Percentiles rank a stretch among this genome's conserved stretches.
Evolutionary conservation across 352 stramenopile species (phyloP).

Genomic region (Thraustotheca clavata): DNA sequence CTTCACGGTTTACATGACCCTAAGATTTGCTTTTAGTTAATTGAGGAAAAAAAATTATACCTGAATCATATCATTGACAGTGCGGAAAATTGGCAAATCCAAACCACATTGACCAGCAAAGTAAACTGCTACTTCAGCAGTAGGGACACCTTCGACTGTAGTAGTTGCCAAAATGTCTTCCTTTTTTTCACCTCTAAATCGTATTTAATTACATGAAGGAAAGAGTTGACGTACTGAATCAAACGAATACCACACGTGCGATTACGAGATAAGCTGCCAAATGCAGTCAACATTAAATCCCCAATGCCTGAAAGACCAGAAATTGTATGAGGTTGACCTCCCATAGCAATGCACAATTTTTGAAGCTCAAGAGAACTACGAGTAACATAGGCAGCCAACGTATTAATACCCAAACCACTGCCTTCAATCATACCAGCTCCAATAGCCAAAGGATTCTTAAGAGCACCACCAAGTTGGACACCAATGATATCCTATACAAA

Average conservation of each 20-base stretch:
- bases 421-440: slow-evolving; percentile 96
- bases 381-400: slow-evolving; percentile 91
- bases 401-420: slow-evolving; percentile 94
- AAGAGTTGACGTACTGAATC: slow-evolving; percentile 82
- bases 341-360: slow-evolving; percentile 92
- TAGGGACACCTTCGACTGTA: slow-evolving; percentile 94
- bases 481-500: slow-evolving; percentile 87
- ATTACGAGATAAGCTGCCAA: slow-evolving; percentile 94
- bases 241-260: slow-evolving; percentile 91
- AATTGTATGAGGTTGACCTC: slow-evolving; percentile 91
- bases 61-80: slow-evolving; percentile 81
- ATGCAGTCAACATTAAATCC: slow-evolving; percentile 96
- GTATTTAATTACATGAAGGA: not conserved
- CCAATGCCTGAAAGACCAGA: slow-evolving; percentile 88
- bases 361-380: slow-evolving; percentile 94
- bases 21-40: not conserved
- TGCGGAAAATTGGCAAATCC: slow-evolving; percentile 87
- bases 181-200: slow-evolving; percentile 53
- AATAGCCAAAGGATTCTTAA: slow-evolving; percentile 98
- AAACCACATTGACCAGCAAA: slow-evolving; percentile 87
- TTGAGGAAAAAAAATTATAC: slow-evolving; percentile 6
- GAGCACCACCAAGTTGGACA: slow-evolving; percentile 93
- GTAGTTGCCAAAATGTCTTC: slow-evolving; percentile 89
- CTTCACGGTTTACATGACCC: slow-evolving; percentile 58
- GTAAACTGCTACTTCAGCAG: slow-evolving; percentile 87